Percentiles rank a stretch among this genome's conserved stretches.
phyloP scores from a whole-genome alignment of 2,329 filamentous ascomycete genomes.

The Fusarium cyanostomum region DNA sequence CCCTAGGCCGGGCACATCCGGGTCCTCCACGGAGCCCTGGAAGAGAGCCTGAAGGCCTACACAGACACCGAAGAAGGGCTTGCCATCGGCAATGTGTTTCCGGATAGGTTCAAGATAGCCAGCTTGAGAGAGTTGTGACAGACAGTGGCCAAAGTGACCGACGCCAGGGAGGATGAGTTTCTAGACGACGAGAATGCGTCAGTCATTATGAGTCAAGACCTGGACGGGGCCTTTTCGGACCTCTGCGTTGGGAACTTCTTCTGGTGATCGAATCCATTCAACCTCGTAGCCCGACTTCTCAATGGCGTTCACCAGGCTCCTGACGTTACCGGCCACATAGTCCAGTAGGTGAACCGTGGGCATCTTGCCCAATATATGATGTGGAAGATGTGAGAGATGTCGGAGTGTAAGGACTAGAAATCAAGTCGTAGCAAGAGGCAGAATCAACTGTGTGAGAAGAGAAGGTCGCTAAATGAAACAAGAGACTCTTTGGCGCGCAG shows the following conservation, averaged over 20 bases:
- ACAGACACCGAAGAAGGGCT: constrained; percentile 98
- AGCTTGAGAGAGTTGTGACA: constrained; percentile 82
- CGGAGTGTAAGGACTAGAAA: constrained; percentile 7
- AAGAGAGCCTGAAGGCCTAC: constrained; percentile 94
- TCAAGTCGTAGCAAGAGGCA: not conserved
- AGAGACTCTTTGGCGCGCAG: not conserved
- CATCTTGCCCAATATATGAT: constrained; percentile 59
- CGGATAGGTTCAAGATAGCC: constrained; percentile 86
- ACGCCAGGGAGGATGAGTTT: constrained; percentile 96
- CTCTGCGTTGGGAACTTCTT: constrained; percentile 85
- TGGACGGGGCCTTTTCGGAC: constrained; percentile 58
- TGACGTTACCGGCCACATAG: constrained; percentile 96
- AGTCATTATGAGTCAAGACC: constrained; percentile 10
- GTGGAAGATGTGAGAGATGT: constrained; percentile 12
- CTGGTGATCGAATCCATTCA: constrained; percentile 87
- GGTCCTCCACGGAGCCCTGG: constrained; percentile 82
- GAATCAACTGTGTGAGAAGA: not conserved
- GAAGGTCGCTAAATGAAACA: not conserved
- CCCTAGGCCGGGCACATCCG: constrained; percentile 76
- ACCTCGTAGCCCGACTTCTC: constrained; percentile 94
- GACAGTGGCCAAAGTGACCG: constrained; percentile 96
- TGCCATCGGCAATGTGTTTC: constrained; percentile 86
- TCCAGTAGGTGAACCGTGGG: constrained; percentile 81
- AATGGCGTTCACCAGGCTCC: constrained; percentile 96
- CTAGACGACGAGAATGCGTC: constrained; percentile 54